These are phyloP conservation scores for Senna siamea DNA, from an alignment of 306 rosid species.

Conservation along the genomic window DNA sequence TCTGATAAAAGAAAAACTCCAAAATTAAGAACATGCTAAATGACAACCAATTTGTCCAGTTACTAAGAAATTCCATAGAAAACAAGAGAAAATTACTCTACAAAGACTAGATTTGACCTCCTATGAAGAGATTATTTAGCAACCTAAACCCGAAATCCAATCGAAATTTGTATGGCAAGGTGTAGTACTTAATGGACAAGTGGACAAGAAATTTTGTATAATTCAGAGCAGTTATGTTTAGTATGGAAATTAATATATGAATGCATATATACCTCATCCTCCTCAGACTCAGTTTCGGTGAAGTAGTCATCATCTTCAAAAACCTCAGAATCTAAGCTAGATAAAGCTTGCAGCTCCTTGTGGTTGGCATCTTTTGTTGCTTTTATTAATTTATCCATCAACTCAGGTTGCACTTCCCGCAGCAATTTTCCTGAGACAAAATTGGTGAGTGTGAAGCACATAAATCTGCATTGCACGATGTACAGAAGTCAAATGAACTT, in stretches of 20 bases:
- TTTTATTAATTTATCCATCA: conserved; percentile 76
- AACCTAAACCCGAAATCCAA: conserved; percentile 8
- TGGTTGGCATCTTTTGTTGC: conserved; percentile 77
- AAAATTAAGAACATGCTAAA: conserved; percentile 28
- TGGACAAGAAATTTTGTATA: background rate
- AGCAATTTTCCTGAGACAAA: conserved; percentile 69
- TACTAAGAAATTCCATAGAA: conserved; percentile 12
- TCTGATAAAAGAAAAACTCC: conserved; percentile 48
- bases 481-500: conserved; percentile 30
- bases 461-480: conserved; percentile 32
- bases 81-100: background rate
- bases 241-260: conserved; percentile 4
- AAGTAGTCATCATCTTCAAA: conserved; percentile 49
- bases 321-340: conserved; percentile 42
- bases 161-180: background rate
- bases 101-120: background rate
- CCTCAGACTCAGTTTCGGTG: conserved; percentile 56
- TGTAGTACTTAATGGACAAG: background rate
- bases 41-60: background rate
- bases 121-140: conserved; percentile 2
- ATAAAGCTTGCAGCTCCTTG: conserved; percentile 62
- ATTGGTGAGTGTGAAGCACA: conserved; percentile 33
- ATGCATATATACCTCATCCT: conserved; percentile 56
- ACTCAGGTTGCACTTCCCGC: conserved; percentile 71
- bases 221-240: background rate